phyloP scores from a whole-genome alignment of 164 flowering plant genomes.

The Magnolia kwangsiensis region DNA sequence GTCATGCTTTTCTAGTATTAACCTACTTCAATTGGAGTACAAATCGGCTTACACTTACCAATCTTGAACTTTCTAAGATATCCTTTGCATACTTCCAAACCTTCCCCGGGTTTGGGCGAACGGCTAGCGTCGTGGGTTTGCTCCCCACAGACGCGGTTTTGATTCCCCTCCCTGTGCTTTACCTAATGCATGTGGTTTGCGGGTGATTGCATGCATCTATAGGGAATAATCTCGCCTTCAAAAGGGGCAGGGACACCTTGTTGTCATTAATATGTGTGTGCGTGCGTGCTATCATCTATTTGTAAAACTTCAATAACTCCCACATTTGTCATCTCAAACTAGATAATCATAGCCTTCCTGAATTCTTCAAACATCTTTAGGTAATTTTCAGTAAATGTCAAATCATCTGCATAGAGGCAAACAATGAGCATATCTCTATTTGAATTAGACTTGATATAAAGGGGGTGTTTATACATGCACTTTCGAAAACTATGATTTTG shows the following conservation, averaged over 20 bases:
- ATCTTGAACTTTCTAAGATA: no score
- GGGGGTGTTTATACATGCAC: neutral
- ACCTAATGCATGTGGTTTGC: no score
- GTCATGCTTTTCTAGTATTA: no score
- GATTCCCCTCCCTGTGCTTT: no score
- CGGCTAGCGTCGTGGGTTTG: no score
- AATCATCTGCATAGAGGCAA: constrained; percentile 1
- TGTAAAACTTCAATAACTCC: neutral
- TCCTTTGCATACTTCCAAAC: neutral
- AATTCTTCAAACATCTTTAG: neutral
- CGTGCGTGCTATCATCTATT: neutral
- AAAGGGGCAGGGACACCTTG: no score
- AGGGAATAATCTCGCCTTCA: no score
- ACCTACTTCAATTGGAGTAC: neutral
- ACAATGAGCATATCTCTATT: neutral
- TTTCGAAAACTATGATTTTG: neutral
- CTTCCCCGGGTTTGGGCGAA: no score
- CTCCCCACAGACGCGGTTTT: no score
- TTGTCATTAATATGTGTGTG: no score
- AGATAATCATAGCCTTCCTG: no score
- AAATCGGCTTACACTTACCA: neutral
- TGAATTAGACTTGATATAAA: neutral
- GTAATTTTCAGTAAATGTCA: neutral
- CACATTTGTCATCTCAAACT: neutral
- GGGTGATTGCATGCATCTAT: no score